Percentiles rank a stretch among this genome's conserved stretches.
Evolutionary conservation across 352 stramenopile species (phyloP).

Genomic region (Thalassiosira sp.): DNA sequence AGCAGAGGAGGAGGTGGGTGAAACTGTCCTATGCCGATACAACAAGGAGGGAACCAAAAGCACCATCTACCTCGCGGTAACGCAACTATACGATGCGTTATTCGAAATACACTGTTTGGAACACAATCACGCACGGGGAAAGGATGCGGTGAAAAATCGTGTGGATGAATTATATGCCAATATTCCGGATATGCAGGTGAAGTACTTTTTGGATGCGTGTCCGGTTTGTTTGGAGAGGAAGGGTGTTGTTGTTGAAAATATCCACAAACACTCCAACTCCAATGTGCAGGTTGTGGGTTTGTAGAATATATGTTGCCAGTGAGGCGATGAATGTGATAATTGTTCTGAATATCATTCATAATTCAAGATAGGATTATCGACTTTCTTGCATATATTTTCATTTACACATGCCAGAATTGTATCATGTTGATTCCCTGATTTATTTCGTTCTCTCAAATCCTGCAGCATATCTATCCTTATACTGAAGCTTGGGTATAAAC

Average conservation of each 20-base stretch:
- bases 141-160: background rate
- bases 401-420: too few species aligned
- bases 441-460: too few species aligned
- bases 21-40: constrained; percentile 37
- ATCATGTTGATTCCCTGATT: too few species aligned
- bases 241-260: background rate
- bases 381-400: too few species aligned
- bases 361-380: too few species aligned
- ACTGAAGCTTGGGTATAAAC: too few species aligned
- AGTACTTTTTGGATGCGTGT: constrained; percentile 38
- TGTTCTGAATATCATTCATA: too few species aligned
- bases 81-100: constrained; percentile 40
- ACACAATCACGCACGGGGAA: constrained; percentile 2
- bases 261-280: too few species aligned
- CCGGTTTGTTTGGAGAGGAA: constrained; percentile 33
- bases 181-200: constrained; percentile 33
- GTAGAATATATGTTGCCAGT: too few species aligned
- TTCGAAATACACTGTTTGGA: constrained; percentile 49
- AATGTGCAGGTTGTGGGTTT: background rate
- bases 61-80: constrained; percentile 43
- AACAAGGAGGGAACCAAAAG: constrained; percentile 38
- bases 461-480: too few species aligned
- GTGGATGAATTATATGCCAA: constrained; percentile 45
- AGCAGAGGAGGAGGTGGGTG: constrained; percentile 7
- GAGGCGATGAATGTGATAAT: too few species aligned